Evolutionary conservation across 2,329 filamentous ascomycete species (phyloP).

Genomic region (Intubia oerlemansii): DNA sequence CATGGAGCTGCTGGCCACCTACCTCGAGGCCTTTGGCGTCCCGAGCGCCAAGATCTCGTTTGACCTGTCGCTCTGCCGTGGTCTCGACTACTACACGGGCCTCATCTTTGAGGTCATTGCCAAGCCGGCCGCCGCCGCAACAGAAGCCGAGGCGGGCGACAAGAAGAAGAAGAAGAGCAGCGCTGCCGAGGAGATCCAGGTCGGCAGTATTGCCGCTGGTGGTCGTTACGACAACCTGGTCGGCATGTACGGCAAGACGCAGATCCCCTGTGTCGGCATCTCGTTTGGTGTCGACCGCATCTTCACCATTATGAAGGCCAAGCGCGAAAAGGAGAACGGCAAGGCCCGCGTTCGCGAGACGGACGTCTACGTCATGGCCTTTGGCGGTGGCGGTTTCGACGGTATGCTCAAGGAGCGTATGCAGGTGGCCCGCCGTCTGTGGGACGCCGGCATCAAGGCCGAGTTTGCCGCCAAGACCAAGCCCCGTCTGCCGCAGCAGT

Average conservation of each 20-base stretch:
- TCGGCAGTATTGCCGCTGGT: constrained; percentile 75
- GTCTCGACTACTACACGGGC: constrained; percentile 37
- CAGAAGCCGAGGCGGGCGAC: constrained; percentile 7
- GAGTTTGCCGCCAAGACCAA: constrained; percentile 83
- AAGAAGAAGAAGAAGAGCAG: constrained; percentile 8
- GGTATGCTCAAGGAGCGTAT: constrained; percentile 71
- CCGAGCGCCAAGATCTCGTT: constrained; percentile 54
- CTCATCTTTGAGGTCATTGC: constrained; percentile 62
- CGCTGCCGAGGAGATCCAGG: constrained; percentile 23
- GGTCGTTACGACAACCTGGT: constrained; percentile 86
- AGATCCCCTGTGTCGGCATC: constrained; percentile 78
- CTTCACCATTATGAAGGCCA: constrained; percentile 74
- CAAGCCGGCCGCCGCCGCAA: constrained; percentile 12
- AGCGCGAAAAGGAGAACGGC: constrained; percentile 25
- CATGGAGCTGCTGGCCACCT: constrained; percentile 60
- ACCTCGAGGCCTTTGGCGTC: constrained; percentile 57
- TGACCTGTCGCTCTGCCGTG: constrained; percentile 74
- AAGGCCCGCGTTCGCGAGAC: constrained; percentile 48
- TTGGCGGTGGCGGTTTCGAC: constrained; percentile 52
- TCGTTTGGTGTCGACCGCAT: constrained; percentile 94
- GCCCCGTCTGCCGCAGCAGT: constrained; percentile 72
- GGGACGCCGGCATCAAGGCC: constrained; percentile 76
- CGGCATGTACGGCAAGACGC: constrained; percentile 74
- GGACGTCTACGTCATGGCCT: constrained; percentile 87
- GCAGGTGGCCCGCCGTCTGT: constrained; percentile 52